A percentile compares a stretch with the other conserved stretches of the same genome.
These are phyloP conservation scores for Pisolithus sp. DNA, from an alignment of 768 basidiomycete genomes.

Conservation along the genomic window DNA sequence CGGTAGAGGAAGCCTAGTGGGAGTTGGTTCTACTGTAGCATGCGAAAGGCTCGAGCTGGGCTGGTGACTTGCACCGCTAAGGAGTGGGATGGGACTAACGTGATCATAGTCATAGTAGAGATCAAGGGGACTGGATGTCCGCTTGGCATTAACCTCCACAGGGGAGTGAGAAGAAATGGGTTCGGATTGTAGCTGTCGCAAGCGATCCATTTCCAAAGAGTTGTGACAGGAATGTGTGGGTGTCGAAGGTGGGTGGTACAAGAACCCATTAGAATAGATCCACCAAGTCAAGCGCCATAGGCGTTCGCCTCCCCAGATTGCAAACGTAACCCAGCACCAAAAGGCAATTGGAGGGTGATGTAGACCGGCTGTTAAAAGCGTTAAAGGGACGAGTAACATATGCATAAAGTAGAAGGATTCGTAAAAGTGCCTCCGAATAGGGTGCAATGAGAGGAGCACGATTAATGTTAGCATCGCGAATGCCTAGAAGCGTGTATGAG, in stretches of 20 bases:
- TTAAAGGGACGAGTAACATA: slow-evolving; percentile 55
- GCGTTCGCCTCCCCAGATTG: slow-evolving; percentile 60
- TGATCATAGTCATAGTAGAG: slow-evolving; percentile 17
- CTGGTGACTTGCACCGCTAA: neutral
- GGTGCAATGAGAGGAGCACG: slow-evolving; percentile 42
- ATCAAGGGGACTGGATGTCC: slow-evolving; percentile 21
- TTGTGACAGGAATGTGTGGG: slow-evolving; percentile 1
- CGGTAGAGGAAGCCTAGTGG: neutral
- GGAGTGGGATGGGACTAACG: slow-evolving; percentile 1
- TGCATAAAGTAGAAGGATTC: slow-evolving; percentile 65
- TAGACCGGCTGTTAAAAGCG: slow-evolving; percentile 52
- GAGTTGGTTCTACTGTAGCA: neutral
- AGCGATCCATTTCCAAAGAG: slow-evolving; percentile 21
- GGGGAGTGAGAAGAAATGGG: neutral
- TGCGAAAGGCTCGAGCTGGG: neutral
- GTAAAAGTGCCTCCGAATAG: slow-evolving; percentile 48
- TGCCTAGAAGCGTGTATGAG: slow-evolving; percentile 34
- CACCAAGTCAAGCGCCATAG: slow-evolving; percentile 49
- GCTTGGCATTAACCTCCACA: slow-evolving; percentile 4
- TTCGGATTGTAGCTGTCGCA: slow-evolving; percentile 5
- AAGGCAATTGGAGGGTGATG: slow-evolving; percentile 62
- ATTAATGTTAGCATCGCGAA: slow-evolving; percentile 50
- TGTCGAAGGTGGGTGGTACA: slow-evolving; percentile 22
- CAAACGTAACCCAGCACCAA: slow-evolving; percentile 64
- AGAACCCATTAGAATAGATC: slow-evolving; percentile 52